These are phyloP conservation scores for Diplodia sapinea DNA, from an alignment of 2,329 filamentous ascomycete species.

Conservation along the genomic window DNA sequence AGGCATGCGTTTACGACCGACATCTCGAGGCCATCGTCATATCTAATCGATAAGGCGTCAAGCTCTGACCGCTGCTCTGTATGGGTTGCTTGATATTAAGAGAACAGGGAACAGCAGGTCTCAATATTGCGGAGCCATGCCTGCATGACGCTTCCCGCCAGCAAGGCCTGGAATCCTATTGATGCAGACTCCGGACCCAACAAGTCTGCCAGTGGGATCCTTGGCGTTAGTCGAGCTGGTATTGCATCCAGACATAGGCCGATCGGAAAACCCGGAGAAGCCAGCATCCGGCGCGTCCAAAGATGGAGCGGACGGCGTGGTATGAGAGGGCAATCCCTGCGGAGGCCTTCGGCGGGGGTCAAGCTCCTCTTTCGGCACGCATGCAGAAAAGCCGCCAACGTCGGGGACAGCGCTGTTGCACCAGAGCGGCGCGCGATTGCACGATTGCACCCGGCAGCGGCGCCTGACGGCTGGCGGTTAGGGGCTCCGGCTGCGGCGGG, in stretches of 20 bases:
- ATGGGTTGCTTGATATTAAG: neutral
- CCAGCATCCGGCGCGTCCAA: constrained; percentile 9
- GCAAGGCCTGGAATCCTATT: neutral
- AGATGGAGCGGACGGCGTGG: constrained; percentile 9
- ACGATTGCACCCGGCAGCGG: neutral
- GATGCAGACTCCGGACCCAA: constrained; percentile 4
- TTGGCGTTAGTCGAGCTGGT: neutral
- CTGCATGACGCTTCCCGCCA: neutral
- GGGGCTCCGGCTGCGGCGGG: neutral
- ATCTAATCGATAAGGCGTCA: constrained; percentile 19
- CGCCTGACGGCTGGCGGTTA: constrained; percentile 4
- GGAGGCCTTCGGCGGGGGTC: neutral
- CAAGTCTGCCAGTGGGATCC: neutral
- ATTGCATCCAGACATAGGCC: neutral
- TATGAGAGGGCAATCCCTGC: neutral
- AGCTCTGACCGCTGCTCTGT: neutral
- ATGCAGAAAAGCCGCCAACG: constrained; percentile 7
- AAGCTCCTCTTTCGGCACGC: constrained; percentile 15
- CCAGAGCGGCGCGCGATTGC: neutral
- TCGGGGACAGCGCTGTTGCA: neutral
- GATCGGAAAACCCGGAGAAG: constrained; percentile 4
- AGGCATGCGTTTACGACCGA: constrained; percentile 1
- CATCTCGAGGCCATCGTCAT: neutral
- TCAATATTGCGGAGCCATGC: neutral
- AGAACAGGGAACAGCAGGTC: constrained; percentile 5